Evolutionary conservation across 345 rosid genomes (phyloP).

Genomic region (Durio zibethinus): DNA sequence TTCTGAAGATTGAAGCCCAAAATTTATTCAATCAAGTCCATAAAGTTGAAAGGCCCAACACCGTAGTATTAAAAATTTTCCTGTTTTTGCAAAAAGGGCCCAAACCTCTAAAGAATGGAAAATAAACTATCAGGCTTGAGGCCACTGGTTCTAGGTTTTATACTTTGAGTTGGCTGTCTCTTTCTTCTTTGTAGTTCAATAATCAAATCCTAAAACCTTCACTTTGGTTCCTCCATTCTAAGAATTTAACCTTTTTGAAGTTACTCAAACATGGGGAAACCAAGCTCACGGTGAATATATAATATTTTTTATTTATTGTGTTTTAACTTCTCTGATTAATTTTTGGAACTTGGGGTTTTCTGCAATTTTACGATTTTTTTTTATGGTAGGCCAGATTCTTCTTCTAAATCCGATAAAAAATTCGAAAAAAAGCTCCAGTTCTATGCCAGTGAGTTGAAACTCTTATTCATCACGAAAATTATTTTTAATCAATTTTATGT

Average conservation of each 20-base stretch:
- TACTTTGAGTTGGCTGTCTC: neutral
- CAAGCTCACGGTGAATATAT: neutral
- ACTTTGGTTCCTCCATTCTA: neutral
- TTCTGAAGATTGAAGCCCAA: neutral
- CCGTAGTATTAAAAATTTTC: neutral
- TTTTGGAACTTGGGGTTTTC: neutral
- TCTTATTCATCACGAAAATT: neutral
- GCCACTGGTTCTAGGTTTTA: neutral
- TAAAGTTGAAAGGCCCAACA: neutral
- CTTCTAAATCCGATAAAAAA: slow-evolving; percentile 47
- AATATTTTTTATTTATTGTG: neutral
- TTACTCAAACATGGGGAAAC: slow-evolving; percentile 6
- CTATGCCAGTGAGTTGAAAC: slow-evolving; percentile 43
- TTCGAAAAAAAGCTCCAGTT: slow-evolving; percentile 58
- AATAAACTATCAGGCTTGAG: neutral
- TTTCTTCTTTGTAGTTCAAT: neutral
- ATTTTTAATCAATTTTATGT: neutral
- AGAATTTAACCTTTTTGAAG: neutral
- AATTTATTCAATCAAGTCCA: neutral
- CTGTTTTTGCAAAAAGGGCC: neutral
- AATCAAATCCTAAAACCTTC: neutral
- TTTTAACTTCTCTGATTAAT: neutral
- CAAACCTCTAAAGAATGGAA: neutral
- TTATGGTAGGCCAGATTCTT: slow-evolving; percentile 23
- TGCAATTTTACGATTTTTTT: neutral